A percentile compares a stretch with the other conserved stretches of the same genome.
Conservation (phyloP, 352 stramenopile genomes). For the Aphanomyces astaci region DNA sequence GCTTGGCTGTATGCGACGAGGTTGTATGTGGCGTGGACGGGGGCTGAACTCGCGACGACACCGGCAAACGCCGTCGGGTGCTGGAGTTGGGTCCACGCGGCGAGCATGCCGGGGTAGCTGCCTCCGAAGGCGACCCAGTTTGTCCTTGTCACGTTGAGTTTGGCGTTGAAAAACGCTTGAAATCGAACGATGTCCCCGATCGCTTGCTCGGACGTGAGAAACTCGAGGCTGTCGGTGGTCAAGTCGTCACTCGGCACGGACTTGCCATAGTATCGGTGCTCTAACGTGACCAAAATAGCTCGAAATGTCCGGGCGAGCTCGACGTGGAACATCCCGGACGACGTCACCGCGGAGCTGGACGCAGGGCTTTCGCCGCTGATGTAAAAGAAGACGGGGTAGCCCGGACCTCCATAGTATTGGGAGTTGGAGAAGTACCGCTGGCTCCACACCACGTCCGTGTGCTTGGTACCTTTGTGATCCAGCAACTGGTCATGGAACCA, state of each 20-base stretch:
- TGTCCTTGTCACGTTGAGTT: slow-evolving; percentile 26
- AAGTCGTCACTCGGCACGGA: slow-evolving; percentile 66
- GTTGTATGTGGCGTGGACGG: slow-evolving; percentile 55
- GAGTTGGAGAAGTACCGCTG: slow-evolving; percentile 69
- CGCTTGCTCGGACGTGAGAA: slow-evolving; percentile 74
- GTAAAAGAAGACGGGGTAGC: slow-evolving; percentile 70
- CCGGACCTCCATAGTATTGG: slow-evolving; percentile 41
- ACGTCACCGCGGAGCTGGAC: slow-evolving; percentile 34
- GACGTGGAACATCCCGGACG: slow-evolving; percentile 52
- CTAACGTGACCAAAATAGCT: slow-evolving; percentile 58
- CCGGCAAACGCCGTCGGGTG: neutral
- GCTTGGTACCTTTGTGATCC: neutral
- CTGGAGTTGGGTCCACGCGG: slow-evolving; percentile 50
- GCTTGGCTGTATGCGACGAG: slow-evolving; percentile 66
- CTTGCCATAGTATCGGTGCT: slow-evolving; percentile 84
- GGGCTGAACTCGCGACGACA: slow-evolving; percentile 42
- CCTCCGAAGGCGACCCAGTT: slow-evolving; percentile 71
- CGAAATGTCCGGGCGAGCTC: slow-evolving; percentile 47
- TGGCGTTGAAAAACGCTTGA: slow-evolving; percentile 39
- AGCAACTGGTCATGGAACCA: slow-evolving; percentile 19
- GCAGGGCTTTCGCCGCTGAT: slow-evolving; percentile 55
- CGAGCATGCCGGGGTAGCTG: slow-evolving; percentile 74
- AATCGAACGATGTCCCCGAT: slow-evolving; percentile 77
- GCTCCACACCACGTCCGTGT: slow-evolving; percentile 25
- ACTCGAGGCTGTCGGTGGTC: slow-evolving; percentile 60